Evolutionary conservation across 192 early-diverging fungal genomes (phyloP).

Genomic region (Coemansia sp.): DNA sequence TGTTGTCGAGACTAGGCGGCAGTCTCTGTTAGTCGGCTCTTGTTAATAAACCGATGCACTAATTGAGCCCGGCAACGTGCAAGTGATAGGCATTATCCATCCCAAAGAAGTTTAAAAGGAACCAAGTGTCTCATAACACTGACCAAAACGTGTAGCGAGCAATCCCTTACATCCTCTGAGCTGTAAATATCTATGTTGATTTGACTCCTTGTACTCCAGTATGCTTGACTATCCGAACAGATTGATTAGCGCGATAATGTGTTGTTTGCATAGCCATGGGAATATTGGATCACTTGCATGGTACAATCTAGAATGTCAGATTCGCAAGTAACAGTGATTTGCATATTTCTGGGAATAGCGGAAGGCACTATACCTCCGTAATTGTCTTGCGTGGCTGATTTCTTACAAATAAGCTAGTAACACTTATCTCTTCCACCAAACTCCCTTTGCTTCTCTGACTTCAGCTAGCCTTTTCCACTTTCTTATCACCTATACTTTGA

Average conservation of each 20-base stretch:
- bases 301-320: neutral
- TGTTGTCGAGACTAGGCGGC: no score
- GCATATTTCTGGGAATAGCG: neutral
- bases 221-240: no score
- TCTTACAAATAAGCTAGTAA: neutral
- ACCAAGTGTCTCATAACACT: no score
- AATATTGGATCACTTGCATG: neutral
- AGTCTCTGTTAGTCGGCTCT: no score
- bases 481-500: neutral
- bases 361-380: neutral
- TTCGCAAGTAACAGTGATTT: neutral
- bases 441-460: neutral
- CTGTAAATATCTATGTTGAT: no score
- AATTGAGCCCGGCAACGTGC: no score
- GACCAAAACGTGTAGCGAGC: no score
- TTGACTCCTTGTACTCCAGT: no score
- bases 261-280: neutral
- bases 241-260: neutral
- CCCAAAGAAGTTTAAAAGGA: no score
- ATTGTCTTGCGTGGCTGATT: neutral
- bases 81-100: no score
- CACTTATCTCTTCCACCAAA: neutral
- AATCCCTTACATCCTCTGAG: no score
- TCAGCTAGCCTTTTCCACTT: neutral
- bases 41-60: no score